Percentiles rank a stretch among this genome's conserved stretches.
phyloP scores from a whole-genome alignment of 257 asterid genomes.

The Capsicum pubescens region DNA sequence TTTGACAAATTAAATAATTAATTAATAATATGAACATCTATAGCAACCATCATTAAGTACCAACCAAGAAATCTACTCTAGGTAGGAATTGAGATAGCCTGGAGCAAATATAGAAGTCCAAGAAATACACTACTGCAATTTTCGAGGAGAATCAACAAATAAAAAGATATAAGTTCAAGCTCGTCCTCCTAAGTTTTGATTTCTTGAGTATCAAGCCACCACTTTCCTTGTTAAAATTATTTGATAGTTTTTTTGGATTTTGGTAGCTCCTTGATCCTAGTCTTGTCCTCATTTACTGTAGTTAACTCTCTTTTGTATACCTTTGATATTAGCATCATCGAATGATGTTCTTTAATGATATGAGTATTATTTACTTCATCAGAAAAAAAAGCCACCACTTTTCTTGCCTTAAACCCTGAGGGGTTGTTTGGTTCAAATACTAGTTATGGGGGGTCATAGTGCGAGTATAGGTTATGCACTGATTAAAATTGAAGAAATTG shows the following conservation, averaged over 20 bases:
- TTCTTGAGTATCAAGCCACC: neutral
- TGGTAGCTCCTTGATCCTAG: neutral
- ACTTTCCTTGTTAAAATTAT: neutral
- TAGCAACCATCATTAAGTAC: neutral
- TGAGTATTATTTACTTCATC: too few relatives aligned
- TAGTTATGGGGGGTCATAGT: neutral
- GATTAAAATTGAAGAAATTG: constrained; percentile 6
- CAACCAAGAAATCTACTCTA: neutral
- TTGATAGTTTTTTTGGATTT: neutral
- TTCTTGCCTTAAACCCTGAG: neutral
- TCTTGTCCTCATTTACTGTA: neutral
- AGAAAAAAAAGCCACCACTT: neutral
- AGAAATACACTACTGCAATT: constrained; percentile 1
- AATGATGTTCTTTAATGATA: neutral
- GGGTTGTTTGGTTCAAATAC: constrained; percentile 5
- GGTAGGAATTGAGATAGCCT: neutral
- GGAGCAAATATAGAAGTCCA: neutral
- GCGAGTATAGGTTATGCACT: neutral
- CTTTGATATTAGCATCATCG: neutral
- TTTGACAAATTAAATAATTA: constrained; percentile 11
- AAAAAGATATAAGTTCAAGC: neutral
- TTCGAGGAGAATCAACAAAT: neutral
- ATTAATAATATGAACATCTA: constrained; percentile 1
- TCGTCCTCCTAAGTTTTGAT: neutral
- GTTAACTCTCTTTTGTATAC: neutral